phyloP scores from a whole-genome alignment of 2,329 filamentous ascomycete genomes.

The Xylaria sp. region DNA sequence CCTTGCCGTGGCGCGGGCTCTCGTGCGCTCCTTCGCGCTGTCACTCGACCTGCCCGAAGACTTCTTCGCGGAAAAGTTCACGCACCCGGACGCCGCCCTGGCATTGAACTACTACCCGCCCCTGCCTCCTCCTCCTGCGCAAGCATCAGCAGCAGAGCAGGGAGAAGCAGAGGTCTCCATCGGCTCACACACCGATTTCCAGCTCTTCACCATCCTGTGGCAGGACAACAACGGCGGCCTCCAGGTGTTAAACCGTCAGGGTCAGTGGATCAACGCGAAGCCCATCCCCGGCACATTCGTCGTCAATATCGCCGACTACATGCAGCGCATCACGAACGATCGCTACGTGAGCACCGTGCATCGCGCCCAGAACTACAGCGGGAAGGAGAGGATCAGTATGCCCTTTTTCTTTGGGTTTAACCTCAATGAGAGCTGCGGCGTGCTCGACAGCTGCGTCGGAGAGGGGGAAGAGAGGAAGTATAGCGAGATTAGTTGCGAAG shows the following conservation, averaged over 20 bases:
- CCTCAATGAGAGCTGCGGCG: slow-evolving; percentile 54
- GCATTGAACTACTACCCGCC: slow-evolving; percentile 56
- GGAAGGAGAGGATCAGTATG: slow-evolving; percentile 52
- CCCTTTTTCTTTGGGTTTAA: slow-evolving; percentile 55
- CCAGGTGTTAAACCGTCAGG: slow-evolving; percentile 57
- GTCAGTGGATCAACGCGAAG: slow-evolving; percentile 56
- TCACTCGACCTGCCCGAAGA: slow-evolving; percentile 53
- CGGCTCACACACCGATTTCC: slow-evolving; percentile 60
- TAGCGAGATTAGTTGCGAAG: slow-evolving; percentile 52
- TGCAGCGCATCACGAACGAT: slow-evolving; percentile 55
- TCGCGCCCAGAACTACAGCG: slow-evolving; percentile 52
- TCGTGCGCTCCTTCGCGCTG: slow-evolving; percentile 54
- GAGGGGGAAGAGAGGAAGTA: slow-evolving; percentile 51
- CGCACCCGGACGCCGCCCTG: slow-evolving; percentile 49
- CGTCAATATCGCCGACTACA: slow-evolving; percentile 57
- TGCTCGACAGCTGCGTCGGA: slow-evolving; percentile 52
- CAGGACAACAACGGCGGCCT: slow-evolving; percentile 57
- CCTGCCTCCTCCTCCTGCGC: slow-evolving; percentile 27
- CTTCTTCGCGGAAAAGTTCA: slow-evolving; percentile 52
- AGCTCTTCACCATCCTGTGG: slow-evolving; percentile 59
- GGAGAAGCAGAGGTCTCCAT: slow-evolving; percentile 46
- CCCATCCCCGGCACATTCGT: slow-evolving; percentile 56
- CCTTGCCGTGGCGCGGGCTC: slow-evolving; percentile 50
- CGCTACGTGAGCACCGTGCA: slow-evolving; percentile 56
- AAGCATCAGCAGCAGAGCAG: not conserved